These are phyloP conservation scores for Globisporangium spinosum DNA, from an alignment of 352 stramenopile species.

Conservation along the genomic window DNA sequence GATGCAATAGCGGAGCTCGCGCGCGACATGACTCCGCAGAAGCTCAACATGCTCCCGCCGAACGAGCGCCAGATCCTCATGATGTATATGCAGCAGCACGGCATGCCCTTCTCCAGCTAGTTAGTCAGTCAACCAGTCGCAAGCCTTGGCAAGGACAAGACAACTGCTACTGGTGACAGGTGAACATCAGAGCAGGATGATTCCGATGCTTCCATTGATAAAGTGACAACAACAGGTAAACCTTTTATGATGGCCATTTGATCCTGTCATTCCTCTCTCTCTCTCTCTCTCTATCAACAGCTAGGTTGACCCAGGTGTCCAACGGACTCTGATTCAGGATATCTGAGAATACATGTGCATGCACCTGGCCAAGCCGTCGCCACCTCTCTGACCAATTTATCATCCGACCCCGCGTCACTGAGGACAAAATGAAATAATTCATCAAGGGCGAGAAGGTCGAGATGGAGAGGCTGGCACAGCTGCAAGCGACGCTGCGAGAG, in stretches of 20 bases:
- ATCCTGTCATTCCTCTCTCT: background rate
- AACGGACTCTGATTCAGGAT: background rate
- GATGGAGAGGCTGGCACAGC: conserved; percentile 28
- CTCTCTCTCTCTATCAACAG: background rate
- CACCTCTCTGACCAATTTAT: background rate
- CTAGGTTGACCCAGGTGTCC: no score
- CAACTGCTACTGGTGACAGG: background rate
- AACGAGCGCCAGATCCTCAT: conserved; percentile 78
- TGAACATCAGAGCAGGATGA: no score
- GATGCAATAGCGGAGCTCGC: conserved; percentile 67
- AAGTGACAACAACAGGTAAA: background rate
- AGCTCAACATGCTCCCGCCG: conserved; percentile 72
- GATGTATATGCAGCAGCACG: conserved; percentile 81
- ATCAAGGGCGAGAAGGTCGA: no score
- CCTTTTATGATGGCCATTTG: background rate
- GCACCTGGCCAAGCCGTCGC: conserved; percentile 4
- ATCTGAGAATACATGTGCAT: conserved; percentile 10
- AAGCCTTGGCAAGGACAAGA: background rate
- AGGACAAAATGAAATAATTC: no score
- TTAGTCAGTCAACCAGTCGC: background rate
- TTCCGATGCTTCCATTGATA: background rate
- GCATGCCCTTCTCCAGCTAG: conserved; percentile 42
- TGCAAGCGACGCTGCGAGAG: conserved; percentile 44
- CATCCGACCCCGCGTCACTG: no score
- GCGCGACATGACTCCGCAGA: conserved; percentile 77